A percentile compares a stretch with the other conserved stretches of the same genome.
phyloP scores from a whole-genome alignment of 768 basidiomycete genomes.

The Strobilomyces confusus region DNA sequence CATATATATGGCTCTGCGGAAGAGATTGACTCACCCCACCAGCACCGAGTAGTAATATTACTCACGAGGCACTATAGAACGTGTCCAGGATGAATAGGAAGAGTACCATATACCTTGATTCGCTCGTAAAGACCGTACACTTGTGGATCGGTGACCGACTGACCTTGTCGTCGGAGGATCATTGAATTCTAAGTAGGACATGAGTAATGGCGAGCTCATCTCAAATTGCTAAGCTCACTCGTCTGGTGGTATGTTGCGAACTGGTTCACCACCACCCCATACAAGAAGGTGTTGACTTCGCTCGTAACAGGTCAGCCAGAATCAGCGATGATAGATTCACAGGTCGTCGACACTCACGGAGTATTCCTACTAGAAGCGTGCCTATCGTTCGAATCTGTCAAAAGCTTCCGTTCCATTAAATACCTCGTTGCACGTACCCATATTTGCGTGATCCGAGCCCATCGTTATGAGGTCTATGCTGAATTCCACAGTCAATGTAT shows the following conservation, averaged over 20 bases:
- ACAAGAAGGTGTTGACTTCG: conserved; percentile 19
- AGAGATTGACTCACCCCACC: not conserved
- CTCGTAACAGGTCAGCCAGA: not conserved
- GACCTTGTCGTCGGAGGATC: conserved; percentile 11
- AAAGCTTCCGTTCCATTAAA: no score
- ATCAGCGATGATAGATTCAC: not conserved
- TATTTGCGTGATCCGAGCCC: no score
- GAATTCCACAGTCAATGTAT: no score
- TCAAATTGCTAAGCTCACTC: not conserved
- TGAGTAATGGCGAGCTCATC: not conserved
- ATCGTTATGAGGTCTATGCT: no score
- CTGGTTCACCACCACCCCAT: not conserved
- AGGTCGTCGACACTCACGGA: not conserved
- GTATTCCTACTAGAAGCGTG: not conserved
- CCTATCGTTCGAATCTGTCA: no score
- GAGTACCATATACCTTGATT: conserved; percentile 12
- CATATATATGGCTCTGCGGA: conserved; percentile 15
- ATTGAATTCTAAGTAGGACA: conserved; percentile 8
- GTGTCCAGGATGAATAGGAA: conserved; percentile 20
- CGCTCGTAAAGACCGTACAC: not conserved
- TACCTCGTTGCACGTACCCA: no score
- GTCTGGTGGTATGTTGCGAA: conserved; percentile 31
- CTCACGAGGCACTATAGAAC: conserved; percentile 17
- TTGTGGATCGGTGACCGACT: not conserved
- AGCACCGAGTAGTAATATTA: not conserved